Percentiles rank a stretch among this genome's conserved stretches.
These are phyloP conservation scores for Biscutella laevigata DNA, from an alignment of 441 rosid species.

Conservation along the genomic window DNA sequence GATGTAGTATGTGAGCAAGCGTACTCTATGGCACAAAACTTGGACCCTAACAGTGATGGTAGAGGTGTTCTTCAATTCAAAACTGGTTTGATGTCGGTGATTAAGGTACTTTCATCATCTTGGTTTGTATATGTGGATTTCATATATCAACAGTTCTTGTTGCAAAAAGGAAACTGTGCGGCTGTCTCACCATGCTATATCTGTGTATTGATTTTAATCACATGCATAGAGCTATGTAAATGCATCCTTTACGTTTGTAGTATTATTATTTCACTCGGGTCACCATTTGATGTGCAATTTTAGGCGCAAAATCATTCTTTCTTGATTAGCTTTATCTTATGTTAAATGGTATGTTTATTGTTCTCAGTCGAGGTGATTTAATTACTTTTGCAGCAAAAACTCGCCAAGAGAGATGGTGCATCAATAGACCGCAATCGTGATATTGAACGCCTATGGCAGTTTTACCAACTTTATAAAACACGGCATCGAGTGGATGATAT, in stretches of 20 bases:
- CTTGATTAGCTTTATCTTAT: slow-evolving; percentile 12
- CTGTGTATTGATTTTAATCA: not conserved
- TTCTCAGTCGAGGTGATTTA: slow-evolving; percentile 21
- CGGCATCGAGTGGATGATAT: slow-evolving; percentile 85
- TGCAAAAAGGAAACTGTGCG: not conserved
- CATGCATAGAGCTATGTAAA: not conserved
- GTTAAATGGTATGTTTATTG: slow-evolving; percentile 4
- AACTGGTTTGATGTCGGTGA: slow-evolving; percentile 94
- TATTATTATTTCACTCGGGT: not conserved
- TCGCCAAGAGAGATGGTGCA: slow-evolving; percentile 80
- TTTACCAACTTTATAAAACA: slow-evolving; percentile 69
- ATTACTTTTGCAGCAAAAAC: slow-evolving; percentile 79
- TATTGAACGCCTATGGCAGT: slow-evolving; percentile 75
- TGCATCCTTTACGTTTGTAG: not conserved
- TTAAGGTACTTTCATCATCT: slow-evolving; percentile 48
- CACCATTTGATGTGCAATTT: not conserved
- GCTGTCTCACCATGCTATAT: slow-evolving; percentile 1
- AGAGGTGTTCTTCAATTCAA: slow-evolving; percentile 99
- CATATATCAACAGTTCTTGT: not conserved
- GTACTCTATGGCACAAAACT: slow-evolving; percentile 82
- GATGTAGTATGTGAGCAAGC: slow-evolving; percentile 94
- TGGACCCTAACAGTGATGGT: slow-evolving; percentile 93
- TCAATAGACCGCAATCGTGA: slow-evolving; percentile 77
- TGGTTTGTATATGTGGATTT: slow-evolving; percentile 4
- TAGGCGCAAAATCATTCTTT: not conserved